A percentile compares a stretch with the other conserved stretches of the same genome.
These are phyloP conservation scores for Podaxis rugospora DNA, from an alignment of 768 basidiomycete species.

Conservation along the genomic window DNA sequence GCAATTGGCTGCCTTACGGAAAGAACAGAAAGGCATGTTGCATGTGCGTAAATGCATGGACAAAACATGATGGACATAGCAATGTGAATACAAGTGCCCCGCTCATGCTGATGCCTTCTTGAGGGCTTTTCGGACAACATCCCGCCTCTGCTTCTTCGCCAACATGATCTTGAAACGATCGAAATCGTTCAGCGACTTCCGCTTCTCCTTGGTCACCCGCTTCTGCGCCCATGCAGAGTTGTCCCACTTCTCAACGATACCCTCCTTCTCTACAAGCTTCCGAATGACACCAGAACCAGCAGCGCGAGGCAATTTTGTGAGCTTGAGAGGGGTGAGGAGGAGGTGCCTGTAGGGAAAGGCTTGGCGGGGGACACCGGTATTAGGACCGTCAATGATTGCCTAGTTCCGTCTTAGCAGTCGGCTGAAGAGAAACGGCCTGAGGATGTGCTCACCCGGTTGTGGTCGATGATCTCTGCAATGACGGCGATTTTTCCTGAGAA, in stretches of 20 bases:
- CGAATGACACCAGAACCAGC: conserved; percentile 79
- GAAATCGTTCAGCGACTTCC: conserved; percentile 84
- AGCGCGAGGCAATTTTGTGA: conserved; percentile 81
- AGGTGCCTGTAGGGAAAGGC: conserved; percentile 89
- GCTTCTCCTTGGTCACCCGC: conserved; percentile 66
- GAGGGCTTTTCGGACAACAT: conserved; percentile 68
- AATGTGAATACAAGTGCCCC: conserved; percentile 8
- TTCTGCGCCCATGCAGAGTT: conserved; percentile 86
- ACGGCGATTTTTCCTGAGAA: conserved; percentile 86
- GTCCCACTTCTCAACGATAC: conserved; percentile 83
- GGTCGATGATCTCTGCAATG: conserved; percentile 97
- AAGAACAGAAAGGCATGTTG: not conserved
- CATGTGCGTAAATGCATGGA: not conserved
- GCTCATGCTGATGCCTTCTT: conserved; percentile 36
- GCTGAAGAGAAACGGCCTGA: not conserved
- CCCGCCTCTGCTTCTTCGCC: conserved; percentile 84
- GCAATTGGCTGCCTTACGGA: not conserved
- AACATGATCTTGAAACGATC: conserved; percentile 86
- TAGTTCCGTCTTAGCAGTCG: conserved; percentile 24
- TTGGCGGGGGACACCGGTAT: conserved; percentile 89
- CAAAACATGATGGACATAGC: conserved; percentile 7
- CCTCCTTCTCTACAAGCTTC: conserved; percentile 87
- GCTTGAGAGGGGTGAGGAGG: conserved; percentile 80
- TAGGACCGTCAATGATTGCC: conserved; percentile 96
- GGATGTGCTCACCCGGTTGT: conserved; percentile 81